These are phyloP conservation scores for Colletotrichum lentis DNA, from an alignment of 2,329 filamentous ascomycete species.

Conservation along the genomic window DNA sequence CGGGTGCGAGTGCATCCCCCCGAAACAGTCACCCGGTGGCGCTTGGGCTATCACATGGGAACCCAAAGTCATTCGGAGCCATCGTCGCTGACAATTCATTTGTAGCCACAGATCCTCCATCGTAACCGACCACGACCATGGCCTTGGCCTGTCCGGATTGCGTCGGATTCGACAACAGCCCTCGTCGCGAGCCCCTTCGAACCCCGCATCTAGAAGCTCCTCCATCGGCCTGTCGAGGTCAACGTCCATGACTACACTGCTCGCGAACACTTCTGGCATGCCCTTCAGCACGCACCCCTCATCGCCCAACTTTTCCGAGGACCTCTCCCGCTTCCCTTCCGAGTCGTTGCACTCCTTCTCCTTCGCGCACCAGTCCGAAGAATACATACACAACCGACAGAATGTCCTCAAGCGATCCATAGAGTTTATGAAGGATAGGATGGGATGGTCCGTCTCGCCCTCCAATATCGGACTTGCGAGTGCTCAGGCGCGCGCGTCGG, in stretches of 20 bases:
- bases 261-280: constrained; percentile 64
- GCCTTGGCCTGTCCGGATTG: constrained; percentile 83
- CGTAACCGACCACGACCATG: constrained; percentile 86
- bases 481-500: constrained; percentile 82
- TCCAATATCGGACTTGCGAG: constrained; percentile 79
- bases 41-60: constrained; percentile 33
- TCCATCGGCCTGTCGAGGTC: constrained; percentile 70
- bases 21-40: constrained; percentile 26
- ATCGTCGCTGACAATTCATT: constrained; percentile 31
- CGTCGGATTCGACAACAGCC: constrained; percentile 92
- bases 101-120: constrained; percentile 72
- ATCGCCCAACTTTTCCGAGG: constrained; percentile 83
- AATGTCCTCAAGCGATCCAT: constrained; percentile 92
- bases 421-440: constrained; percentile 94
- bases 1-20: constrained; percentile 31
- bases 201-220: constrained; percentile 68
- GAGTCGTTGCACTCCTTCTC: constrained; percentile 98
- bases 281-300: constrained; percentile 68
- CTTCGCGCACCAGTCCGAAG: constrained; percentile 94
- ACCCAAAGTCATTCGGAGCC: constrained; percentile 22
- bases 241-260: constrained; percentile 73
- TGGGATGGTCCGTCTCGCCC: constrained; percentile 75
- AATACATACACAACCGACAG: constrained; percentile 88
- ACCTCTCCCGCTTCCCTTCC: constrained; percentile 89
- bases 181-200: constrained; percentile 69